A percentile compares a stretch with the other conserved stretches of the same genome.
Conservation (phyloP, 805 yeast species). For the Wickerhamomyces rabaulensis region DNA sequence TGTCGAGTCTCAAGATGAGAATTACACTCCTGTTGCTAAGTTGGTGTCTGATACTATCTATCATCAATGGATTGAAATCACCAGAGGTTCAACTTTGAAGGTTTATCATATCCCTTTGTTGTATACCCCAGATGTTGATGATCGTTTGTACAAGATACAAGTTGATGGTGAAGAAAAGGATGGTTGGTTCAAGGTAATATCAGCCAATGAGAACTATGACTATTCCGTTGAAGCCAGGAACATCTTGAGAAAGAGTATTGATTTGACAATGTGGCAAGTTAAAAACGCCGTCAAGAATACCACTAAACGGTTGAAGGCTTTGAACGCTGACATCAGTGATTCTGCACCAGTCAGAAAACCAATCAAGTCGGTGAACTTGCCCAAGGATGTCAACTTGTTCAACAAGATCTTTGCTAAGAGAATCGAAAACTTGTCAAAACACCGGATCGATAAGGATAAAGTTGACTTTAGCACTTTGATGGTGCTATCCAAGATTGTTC, state of each 20-base stretch:
- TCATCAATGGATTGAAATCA: constrained; percentile 14
- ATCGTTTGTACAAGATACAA: neutral
- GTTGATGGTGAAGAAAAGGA: neutral
- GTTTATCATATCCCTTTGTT: constrained; percentile 14
- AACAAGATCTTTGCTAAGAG: constrained; percentile 5
- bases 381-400: constrained; percentile 2
- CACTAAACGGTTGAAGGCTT: constrained; percentile 4
- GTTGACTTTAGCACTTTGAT: constrained; percentile 12
- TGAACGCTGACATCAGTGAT: constrained; percentile 1
- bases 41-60: constrained; percentile 9
- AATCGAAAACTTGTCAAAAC: constrained; percentile 6
- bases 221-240: constrained; percentile 5
- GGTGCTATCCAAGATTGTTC: constrained; percentile 9
- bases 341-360: constrained; percentile 7
- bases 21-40: constrained; percentile 9
- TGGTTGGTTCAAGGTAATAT: constrained; percentile 8
- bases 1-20: constrained; percentile 2
- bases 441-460: constrained; percentile 3
- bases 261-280: constrained; percentile 2
- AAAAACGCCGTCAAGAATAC: constrained; percentile 8
- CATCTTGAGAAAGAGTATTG: constrained; percentile 2
- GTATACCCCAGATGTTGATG: constrained; percentile 10
- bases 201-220: constrained; percentile 12
- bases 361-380: constrained; percentile 3
- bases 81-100: constrained; percentile 2